These are phyloP conservation scores for Diophrys sp. DNA, from an alignment of 73 alveolate genomes.

Conservation along the genomic window DNA sequence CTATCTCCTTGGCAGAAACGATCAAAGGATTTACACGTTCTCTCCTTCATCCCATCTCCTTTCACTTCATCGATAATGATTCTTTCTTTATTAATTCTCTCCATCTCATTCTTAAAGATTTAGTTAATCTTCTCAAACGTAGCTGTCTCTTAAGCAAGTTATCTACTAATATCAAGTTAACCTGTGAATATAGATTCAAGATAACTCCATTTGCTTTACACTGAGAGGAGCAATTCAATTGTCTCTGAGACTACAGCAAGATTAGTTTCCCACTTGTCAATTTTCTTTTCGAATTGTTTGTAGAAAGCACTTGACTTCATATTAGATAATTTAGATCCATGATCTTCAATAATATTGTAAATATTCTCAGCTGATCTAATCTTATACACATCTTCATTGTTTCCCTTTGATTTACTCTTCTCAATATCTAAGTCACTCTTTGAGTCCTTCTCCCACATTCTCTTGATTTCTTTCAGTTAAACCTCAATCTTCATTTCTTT, in stretches of 20 bases:
- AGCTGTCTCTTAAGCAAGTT: constrained; percentile 53
- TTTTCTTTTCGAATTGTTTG: constrained; percentile 76
- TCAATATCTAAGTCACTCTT: constrained; percentile 65
- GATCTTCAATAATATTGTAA: constrained; percentile 88
- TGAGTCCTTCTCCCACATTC: constrained; percentile 72
- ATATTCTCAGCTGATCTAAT: constrained; percentile 70
- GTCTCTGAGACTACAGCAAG: constrained; percentile 77
- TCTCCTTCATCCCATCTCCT: too few species aligned
- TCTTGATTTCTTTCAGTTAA: constrained; percentile 75
- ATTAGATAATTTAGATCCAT: constrained; percentile 83
- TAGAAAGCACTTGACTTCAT: constrained; percentile 80
- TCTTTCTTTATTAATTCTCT: constrained; percentile 65
- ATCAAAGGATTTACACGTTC: too few species aligned
- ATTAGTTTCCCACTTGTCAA: constrained; percentile 81
- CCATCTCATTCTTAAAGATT: constrained; percentile 61
- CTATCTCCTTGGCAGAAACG: too few species aligned
- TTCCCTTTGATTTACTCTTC: constrained; percentile 52
- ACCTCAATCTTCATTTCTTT: constrained; percentile 88
- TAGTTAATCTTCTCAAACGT: constrained; percentile 52
- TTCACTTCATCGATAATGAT: too few species aligned
- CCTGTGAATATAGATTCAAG: constrained; percentile 96
- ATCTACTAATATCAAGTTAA: constrained; percentile 76
- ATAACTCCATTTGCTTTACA: constrained; percentile 88
- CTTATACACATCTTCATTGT: constrained; percentile 67
- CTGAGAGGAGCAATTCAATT: constrained; percentile 67